Percentiles rank a stretch among this genome's conserved stretches.
These are phyloP conservation scores for Fagopyrum esculentum DNA, from an alignment of 148 eudicot genomes.

Conservation along the genomic window DNA sequence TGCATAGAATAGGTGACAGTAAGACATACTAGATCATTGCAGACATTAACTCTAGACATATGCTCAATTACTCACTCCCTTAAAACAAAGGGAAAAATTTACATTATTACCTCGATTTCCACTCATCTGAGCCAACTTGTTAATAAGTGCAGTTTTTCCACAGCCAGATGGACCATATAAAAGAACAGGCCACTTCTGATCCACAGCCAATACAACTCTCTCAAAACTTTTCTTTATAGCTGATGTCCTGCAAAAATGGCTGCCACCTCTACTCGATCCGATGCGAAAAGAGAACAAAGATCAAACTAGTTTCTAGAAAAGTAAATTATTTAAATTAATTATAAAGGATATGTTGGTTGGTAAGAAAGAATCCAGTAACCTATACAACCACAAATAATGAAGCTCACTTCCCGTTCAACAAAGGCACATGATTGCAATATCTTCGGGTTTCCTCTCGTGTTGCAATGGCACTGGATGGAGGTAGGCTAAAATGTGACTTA, in stretches of 20 bases:
- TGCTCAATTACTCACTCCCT: not conserved
- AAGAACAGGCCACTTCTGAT: conserved; percentile 95
- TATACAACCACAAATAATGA: not conserved
- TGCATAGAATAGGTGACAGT: not conserved
- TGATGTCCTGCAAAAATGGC: conserved; percentile 64
- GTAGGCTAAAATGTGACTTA: not conserved
- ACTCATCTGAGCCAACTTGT: conserved; percentile 50
- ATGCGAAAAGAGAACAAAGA: conserved; percentile 12
- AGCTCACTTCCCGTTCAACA: not conserved
- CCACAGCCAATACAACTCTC: conserved; percentile 75
- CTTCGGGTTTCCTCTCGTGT: not conserved
- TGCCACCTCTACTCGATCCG: conserved; percentile 16
- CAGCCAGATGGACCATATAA: conserved; percentile 87
- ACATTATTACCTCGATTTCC: conserved; percentile 55
- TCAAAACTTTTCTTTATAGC: conserved; percentile 62
- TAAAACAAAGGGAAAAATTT: not conserved
- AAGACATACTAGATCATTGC: not conserved
- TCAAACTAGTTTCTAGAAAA: not conserved
- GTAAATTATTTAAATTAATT: not conserved
- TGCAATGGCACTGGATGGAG: not conserved
- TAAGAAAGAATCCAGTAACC: not conserved
- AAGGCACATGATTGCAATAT: not conserved
- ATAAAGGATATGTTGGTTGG: not conserved
- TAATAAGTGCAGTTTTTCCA: conserved; percentile 81
- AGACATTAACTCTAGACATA: not conserved